These are phyloP conservation scores for Amanita subjunquillea DNA, from an alignment of 768 basidiomycete genomes.

Conservation along the genomic window DNA sequence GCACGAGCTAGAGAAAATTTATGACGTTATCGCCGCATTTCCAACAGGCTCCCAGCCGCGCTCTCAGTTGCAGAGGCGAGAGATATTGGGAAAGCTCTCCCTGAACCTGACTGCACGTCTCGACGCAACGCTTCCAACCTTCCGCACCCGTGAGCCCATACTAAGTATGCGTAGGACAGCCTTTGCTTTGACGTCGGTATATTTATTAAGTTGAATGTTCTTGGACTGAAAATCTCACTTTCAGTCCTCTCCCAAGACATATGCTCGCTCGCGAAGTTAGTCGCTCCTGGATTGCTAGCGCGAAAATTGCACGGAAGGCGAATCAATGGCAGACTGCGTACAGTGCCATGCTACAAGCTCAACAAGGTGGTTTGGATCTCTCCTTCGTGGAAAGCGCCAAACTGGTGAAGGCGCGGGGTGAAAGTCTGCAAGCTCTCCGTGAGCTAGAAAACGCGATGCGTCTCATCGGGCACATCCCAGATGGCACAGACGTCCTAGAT, in stretches of 20 bases:
- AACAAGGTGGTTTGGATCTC: constrained; percentile 58
- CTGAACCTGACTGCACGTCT: constrained; percentile 52
- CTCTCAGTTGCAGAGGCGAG: constrained; percentile 21
- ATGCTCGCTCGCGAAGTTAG: constrained; percentile 56
- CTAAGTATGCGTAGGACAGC: constrained; percentile 85
- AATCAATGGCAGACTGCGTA: constrained; percentile 96
- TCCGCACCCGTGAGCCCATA: constrained; percentile 80
- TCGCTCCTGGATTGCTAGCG: constrained; percentile 81
- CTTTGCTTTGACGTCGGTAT: constrained; percentile 52
- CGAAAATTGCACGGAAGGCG: constrained; percentile 95
- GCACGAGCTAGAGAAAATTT: constrained; percentile 74
- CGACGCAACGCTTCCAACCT: constrained; percentile 74
- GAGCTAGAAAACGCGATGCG: constrained; percentile 74
- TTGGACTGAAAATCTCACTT: constrained; percentile 3
- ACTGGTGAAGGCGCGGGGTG: constrained; percentile 67
- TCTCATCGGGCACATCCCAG: constrained; percentile 35
- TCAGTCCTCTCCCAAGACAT: constrained; percentile 23
- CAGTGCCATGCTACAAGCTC: constrained; percentile 87
- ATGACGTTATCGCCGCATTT: constrained; percentile 28
- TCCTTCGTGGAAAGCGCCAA: constrained; percentile 89
- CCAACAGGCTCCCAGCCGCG: constrained; percentile 27
- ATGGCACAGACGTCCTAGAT: constrained; percentile 36
- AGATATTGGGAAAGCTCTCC: constrained; percentile 33
- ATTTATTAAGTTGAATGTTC: constrained; percentile 9
- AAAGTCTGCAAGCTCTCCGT: constrained; percentile 76